Percentiles rank a stretch among this genome's conserved stretches.
phyloP scores from a whole-genome alignment of 495 filamentous ascomycete species.

The Penicillium tannophilum region DNA sequence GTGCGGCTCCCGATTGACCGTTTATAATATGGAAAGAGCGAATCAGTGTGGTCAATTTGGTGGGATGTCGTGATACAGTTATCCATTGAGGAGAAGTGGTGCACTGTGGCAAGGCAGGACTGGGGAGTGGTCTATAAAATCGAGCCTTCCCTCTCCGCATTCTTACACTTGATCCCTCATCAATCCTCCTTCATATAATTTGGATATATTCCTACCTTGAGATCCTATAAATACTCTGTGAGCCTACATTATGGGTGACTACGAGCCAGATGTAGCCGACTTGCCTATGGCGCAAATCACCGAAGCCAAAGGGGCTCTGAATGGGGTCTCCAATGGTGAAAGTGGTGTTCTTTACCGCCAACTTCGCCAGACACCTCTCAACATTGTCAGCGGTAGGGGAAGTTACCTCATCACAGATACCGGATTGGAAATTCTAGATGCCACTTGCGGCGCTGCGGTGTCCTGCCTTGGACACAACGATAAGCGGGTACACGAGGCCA shows the following conservation, averaged over 20 bases:
- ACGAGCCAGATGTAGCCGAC: constrained; percentile 14
- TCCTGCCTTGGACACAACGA: constrained; percentile 36
- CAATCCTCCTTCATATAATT: background rate
- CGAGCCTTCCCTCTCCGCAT: background rate
- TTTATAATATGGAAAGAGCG: background rate
- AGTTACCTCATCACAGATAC: constrained; percentile 39
- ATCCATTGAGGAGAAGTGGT: background rate
- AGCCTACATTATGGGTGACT: constrained; percentile 27
- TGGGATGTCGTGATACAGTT: background rate
- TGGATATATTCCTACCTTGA: background rate
- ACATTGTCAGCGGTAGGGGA: constrained; percentile 23
- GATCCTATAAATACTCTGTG: background rate
- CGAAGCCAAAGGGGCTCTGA: background rate
- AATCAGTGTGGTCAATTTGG: background rate
- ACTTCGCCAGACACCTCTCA: constrained; percentile 22
- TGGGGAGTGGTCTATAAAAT: background rate
- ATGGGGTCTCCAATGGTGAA: background rate
- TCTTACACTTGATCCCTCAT: no score
- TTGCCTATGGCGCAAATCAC: background rate
- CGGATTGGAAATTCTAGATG: constrained; percentile 57
- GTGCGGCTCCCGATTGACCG: constrained; percentile 4
- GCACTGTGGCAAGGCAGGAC: background rate
- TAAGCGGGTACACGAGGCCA: constrained; percentile 18
- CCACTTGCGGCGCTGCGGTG: constrained; percentile 36
- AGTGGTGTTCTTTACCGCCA: constrained; percentile 35